Percentiles rank a stretch among this genome's conserved stretches.
Conservation (phyloP, 257 asterid species). For the Solanum clarkiae region DNA sequence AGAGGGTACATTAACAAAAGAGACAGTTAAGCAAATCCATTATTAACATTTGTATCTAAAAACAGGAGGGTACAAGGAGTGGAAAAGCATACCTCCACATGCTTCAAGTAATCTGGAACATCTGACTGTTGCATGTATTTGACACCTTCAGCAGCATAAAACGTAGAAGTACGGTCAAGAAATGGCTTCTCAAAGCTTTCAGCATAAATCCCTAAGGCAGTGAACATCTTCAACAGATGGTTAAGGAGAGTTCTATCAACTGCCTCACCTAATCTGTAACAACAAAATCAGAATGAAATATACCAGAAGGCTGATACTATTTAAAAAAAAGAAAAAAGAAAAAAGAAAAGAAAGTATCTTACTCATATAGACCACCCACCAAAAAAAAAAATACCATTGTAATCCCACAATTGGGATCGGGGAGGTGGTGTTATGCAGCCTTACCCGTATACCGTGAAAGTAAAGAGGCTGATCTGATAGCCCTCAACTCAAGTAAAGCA, state of each 20-base stretch:
- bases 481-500: background rate
- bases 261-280: conserved; percentile 76
- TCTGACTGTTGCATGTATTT: conserved; percentile 96
- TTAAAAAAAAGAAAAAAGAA: too few relatives aligned
- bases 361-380: background rate
- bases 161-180: conserved; percentile 85
- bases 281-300: conserved; percentile 17
- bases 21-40: background rate
- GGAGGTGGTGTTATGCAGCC: background rate
- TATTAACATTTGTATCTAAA: conserved; percentile 35
- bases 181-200: conserved; percentile 97
- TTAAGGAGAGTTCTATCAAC: conserved; percentile 92
- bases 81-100: conserved; percentile 58
- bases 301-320: background rate
- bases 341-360: background rate
- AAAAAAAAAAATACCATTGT: background rate
- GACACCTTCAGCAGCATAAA: conserved; percentile 94
- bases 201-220: conserved; percentile 87
- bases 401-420: background rate
- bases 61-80: background rate
- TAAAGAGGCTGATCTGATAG: background rate
- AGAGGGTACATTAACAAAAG: background rate
- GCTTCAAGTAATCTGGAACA: conserved; percentile 87
- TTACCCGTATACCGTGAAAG: background rate
- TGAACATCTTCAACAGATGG: conserved; percentile 98